These are phyloP conservation scores for Cryphonectria carpinicola DNA, from an alignment of 2,329 filamentous ascomycete species.

Conservation along the genomic window DNA sequence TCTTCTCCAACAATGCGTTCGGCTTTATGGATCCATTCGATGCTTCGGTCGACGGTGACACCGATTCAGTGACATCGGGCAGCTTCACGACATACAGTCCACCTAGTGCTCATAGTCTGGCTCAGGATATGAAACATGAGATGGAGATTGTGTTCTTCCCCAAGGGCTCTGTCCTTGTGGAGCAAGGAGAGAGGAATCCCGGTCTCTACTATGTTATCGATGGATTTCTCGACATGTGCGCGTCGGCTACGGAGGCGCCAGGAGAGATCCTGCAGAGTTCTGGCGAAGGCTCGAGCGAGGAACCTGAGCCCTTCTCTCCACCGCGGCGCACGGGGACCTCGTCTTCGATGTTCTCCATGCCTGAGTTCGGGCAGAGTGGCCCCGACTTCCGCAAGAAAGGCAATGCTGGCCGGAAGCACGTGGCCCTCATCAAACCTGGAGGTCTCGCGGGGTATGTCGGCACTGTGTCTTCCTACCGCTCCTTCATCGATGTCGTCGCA, in stretches of 20 bases:
- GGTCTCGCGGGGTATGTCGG: slow-evolving; percentile 93
- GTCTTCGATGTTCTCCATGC: slow-evolving; percentile 36
- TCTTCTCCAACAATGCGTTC: slow-evolving; percentile 83
- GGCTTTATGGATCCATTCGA: slow-evolving; percentile 89
- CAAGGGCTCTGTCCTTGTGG: slow-evolving; percentile 89
- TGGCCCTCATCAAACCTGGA: slow-evolving; percentile 92
- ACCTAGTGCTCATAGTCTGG: slow-evolving; percentile 67
- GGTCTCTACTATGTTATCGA: slow-evolving; percentile 98
- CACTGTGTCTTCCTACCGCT: slow-evolving; percentile 91
- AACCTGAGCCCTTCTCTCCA: slow-evolving; percentile 34
- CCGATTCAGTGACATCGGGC: slow-evolving; percentile 80
- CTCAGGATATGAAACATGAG: slow-evolving; percentile 85
- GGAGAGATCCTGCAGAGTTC: slow-evolving; percentile 46
- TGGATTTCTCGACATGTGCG: slow-evolving; percentile 91
- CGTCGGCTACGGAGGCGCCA: slow-evolving; percentile 67
- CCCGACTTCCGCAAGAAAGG: slow-evolving; percentile 50
- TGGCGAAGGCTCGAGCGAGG: slow-evolving; percentile 40
- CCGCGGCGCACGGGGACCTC: slow-evolving; percentile 25
- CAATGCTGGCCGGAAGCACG: slow-evolving; percentile 62
- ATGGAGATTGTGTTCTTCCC: slow-evolving; percentile 98
- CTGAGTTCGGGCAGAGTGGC: slow-evolving; percentile 34
- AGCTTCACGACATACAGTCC: slow-evolving; percentile 64
- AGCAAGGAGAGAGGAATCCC: slow-evolving; percentile 95
- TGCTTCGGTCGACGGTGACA: slow-evolving; percentile 76
- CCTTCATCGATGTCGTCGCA: slow-evolving; percentile 93